Base-by-base conservation (phyloP, 2,329 filamentous ascomycete genomes). In the Colletotrichum lindemuthianum region DNA sequence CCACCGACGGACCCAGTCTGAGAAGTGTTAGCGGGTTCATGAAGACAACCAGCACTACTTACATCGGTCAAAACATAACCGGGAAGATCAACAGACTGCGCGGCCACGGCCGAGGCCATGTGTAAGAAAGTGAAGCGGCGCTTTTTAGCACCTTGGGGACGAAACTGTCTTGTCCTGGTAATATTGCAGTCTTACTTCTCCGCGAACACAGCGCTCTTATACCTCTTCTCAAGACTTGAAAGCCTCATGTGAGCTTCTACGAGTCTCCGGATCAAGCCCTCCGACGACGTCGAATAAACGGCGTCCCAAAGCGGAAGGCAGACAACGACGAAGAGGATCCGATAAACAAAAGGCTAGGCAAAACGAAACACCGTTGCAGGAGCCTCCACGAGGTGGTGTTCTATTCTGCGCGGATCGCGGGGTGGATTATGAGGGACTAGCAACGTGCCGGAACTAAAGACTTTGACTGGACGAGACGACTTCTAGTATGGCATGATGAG, bases 1-100 rank as follows among this genome's bases (percentile, higher is more conserved):
- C 81, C 82, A 63, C 74, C 74, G 6, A 75, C 73, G 3, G 80
- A 76, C 33, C 82, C 82, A 15, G 79, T 82, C 81, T 84, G 59
- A 12, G n/a, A 48, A n/a, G 13, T 8, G 39, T 68, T 49, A 67
- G 63, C 58, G 33, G 9, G 13, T 39, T 32, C 9, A 16, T 11
- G 4, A 32, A 11, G 34, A 34, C 41, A 39, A 43, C 6, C 10
- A 24, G 36, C 34, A 40, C 8, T 50, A 72, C 74, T 71, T 69
- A 77, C 75, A 69, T 73, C 69, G 16, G 77, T 78, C 37, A 75
- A 67, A 4, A 76, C 78, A 70, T 77, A 78, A 48, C 65, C 67
- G 32, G 76, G 68, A 34, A 77, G 61, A 54, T 76, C 74, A 6
- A 45, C 66, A n/a, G 55, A 50, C 41, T 67, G 59, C 5, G 47